Evolutionary conservation across 2,329 filamentous ascomycete genomes (phyloP).

Genomic region (Didymella arachidicola): DNA sequence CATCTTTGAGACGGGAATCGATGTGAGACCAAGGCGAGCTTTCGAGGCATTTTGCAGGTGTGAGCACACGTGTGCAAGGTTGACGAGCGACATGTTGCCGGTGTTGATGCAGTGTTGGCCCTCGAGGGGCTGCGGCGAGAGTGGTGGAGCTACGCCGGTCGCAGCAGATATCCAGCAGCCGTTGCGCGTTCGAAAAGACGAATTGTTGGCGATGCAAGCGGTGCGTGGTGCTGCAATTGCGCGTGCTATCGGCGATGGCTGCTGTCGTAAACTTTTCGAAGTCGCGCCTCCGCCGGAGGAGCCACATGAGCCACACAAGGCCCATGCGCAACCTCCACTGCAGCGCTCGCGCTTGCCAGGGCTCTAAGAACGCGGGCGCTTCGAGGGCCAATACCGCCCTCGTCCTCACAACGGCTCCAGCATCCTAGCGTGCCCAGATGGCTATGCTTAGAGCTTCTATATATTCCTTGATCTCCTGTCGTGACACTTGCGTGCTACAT

Average conservation of each 20-base stretch:
- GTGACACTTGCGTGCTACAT: conserved; percentile 26
- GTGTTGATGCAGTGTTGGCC: conserved; percentile 29
- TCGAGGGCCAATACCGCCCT: conserved; percentile 32
- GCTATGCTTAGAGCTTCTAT: conserved; percentile 26
- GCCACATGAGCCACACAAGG: neutral
- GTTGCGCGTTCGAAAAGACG: neutral
- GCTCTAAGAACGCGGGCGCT: conserved; percentile 42
- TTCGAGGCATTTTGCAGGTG: conserved; percentile 89
- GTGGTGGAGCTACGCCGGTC: neutral
- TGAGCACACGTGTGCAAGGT: conserved; percentile 82
- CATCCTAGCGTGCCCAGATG: conserved; percentile 16
- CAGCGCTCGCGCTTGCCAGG: conserved; percentile 23
- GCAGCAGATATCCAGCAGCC: neutral
- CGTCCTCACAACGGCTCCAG: conserved; percentile 15
- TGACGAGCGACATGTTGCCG: conserved; percentile 72
- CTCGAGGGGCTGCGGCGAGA: conserved; percentile 38
- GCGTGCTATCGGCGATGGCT: conserved; percentile 28
- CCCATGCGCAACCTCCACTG: conserved; percentile 5
- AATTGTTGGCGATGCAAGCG: conserved; percentile 17
- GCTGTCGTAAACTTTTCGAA: conserved; percentile 42
- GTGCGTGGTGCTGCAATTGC: conserved; percentile 33
- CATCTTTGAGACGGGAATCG: conserved; percentile 79
- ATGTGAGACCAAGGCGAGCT: conserved; percentile 84
- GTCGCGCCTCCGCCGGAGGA: conserved; percentile 27
- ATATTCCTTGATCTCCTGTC: conserved; percentile 26